These are phyloP conservation scores for Saccharomyces pastorianus DNA, from an alignment of 1,139 yeast genomes.

Conservation along the genomic window DNA sequence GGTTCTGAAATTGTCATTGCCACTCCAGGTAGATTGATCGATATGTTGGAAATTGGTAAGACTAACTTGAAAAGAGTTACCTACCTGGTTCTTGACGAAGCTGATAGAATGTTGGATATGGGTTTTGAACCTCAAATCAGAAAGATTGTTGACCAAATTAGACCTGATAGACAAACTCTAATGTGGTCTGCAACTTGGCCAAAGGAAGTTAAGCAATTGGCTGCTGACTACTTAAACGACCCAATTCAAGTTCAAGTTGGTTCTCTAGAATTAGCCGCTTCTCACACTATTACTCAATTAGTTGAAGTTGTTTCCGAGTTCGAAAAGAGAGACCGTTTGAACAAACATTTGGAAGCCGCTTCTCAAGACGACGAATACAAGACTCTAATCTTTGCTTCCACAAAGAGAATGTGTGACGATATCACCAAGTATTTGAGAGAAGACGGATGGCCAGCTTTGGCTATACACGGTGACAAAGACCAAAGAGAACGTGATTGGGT, in stretches of 20 bases:
- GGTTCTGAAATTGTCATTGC: conserved; percentile 96
- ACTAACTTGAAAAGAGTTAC: conserved; percentile 95
- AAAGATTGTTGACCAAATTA: conserved; percentile 87
- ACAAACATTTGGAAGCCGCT: conserved; percentile 76
- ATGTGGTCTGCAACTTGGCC: conserved; percentile 99
- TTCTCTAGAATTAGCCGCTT: conserved; percentile 90
- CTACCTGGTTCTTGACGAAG: conserved; percentile 93
- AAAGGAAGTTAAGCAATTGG: conserved; percentile 87
- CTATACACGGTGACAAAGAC: conserved; percentile 97
- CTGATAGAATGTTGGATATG: conserved; percentile 95
- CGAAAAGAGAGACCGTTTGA: conserved; percentile 87
- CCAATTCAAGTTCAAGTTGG: conserved; percentile 96
- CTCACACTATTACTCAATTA: conserved; percentile 89
- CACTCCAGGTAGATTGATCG: conserved; percentile 97
- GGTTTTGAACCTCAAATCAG: conserved; percentile 96
- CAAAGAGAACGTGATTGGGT: conserved; percentile 99
- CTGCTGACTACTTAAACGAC: conserved; percentile 83
- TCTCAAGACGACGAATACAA: conserved; percentile 73
- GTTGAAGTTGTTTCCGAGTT: conserved; percentile 87
- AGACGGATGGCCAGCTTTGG: conserved; percentile 98
- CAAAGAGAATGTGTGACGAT: conserved; percentile 96
- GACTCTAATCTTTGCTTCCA: conserved; percentile 81
- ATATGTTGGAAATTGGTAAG: conserved; percentile 91
- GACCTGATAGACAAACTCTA: conserved; percentile 96
- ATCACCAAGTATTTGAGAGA: conserved; percentile 84